Percentiles rank a stretch among this genome's conserved stretches.
These are phyloP conservation scores for Bruguiera gymnorhiza DNA, from an alignment of 345 rosid genomes.

Conservation along the genomic window DNA sequence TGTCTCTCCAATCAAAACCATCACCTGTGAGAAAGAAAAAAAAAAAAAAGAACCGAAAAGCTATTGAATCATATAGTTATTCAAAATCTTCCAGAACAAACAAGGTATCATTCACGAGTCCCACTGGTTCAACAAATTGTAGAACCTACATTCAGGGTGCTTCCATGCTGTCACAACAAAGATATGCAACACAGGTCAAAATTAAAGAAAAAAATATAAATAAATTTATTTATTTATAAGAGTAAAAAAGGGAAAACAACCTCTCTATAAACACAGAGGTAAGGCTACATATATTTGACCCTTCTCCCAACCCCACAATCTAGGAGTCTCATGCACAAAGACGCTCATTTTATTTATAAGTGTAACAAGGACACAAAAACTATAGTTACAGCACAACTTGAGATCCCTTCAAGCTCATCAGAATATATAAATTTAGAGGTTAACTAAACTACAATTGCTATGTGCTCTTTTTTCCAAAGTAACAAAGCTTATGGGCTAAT, in stretches of 20 bases:
- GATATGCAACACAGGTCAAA: too few species aligned
- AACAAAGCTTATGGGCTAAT: background rate
- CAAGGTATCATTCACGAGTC: background rate
- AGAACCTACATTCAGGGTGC: background rate
- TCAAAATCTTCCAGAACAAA: background rate
- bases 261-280: too few species aligned
- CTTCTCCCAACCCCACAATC: too few species aligned
- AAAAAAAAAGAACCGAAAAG: conserved; percentile 9
- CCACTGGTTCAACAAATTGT: background rate
- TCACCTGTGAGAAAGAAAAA: conserved; percentile 39
- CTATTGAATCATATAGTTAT: background rate
- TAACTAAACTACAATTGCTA: background rate
- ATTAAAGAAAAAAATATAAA: too few species aligned
- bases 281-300: too few species aligned
- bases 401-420: background rate
- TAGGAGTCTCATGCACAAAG: too few species aligned
- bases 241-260: too few species aligned
- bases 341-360: too few species aligned
- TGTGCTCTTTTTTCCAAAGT: background rate
- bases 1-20: conserved; percentile 84
- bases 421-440: background rate
- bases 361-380: background rate
- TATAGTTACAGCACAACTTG: background rate
- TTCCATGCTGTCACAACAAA: too few species aligned
- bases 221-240: too few species aligned